These are phyloP conservation scores for rapeseed (Brassica napus) DNA, from an alignment of 345 rosid species.

Conservation along the genomic window DNA sequence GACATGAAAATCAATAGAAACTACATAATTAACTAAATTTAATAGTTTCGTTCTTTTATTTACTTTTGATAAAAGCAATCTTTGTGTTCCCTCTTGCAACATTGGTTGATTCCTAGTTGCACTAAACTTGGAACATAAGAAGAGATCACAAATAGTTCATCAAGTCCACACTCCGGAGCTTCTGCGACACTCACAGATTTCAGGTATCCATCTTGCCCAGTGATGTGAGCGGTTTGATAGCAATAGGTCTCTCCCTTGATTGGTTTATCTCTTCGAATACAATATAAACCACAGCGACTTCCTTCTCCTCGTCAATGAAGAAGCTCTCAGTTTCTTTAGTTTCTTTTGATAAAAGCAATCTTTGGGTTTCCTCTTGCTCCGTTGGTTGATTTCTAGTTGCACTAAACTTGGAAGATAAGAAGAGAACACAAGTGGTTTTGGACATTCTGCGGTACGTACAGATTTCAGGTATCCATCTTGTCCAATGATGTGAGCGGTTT, in stretches of 20 bases:
- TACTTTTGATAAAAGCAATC: not conserved
- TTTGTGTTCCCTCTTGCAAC: not conserved
- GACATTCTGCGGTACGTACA: not conserved
- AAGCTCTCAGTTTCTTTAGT: too few relatives aligned
- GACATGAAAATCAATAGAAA: not conserved
- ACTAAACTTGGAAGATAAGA: not conserved
- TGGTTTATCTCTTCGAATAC: not conserved
- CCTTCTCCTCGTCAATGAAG: not conserved
- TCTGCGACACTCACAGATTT: not conserved
- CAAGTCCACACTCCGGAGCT: not conserved
- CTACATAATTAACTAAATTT: not conserved
- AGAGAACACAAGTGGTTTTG: not conserved
- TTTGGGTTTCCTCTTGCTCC: not conserved
- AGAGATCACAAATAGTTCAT: not conserved
- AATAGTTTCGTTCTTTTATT: too few relatives aligned
- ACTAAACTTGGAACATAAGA: not conserved
- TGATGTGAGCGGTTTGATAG: not conserved
- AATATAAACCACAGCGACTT: not conserved
- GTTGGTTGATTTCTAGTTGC: not conserved
- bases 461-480: not conserved
- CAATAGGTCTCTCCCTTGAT: not conserved
- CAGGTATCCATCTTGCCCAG: not conserved
- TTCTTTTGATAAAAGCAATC: not conserved
- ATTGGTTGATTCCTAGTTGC: not conserved
- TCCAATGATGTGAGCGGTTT: not conserved